Conservation (phyloP, 1,284 basidiomycete species). For the Pascua sp. region DNA sequence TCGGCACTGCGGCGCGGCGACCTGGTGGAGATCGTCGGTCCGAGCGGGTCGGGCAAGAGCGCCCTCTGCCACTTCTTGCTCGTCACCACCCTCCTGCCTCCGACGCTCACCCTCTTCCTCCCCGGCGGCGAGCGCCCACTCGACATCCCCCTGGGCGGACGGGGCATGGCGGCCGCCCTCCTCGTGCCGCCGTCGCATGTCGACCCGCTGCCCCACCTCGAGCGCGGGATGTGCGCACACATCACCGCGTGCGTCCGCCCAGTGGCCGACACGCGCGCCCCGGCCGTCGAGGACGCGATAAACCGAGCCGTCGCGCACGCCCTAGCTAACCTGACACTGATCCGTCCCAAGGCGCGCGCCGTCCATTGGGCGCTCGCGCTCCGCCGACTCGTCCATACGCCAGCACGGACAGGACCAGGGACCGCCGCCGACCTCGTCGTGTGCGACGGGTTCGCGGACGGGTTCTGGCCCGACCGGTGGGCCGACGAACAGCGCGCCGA, state of each 20-base stretch:
- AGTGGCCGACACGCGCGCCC: neutral
- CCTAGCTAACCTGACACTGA: neutral
- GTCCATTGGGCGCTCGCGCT: slow-evolving; percentile 25
- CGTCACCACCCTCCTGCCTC: slow-evolving; percentile 34
- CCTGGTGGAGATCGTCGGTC: slow-evolving; percentile 42
- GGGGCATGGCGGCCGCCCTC: slow-evolving; percentile 24
- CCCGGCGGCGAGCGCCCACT: slow-evolving; percentile 9
- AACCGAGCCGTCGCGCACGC: slow-evolving; percentile 9
- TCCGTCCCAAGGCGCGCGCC: slow-evolving; percentile 2
- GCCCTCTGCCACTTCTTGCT: slow-evolving; percentile 24
- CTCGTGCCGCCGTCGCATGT: slow-evolving; percentile 30
- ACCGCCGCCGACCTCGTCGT: slow-evolving; percentile 25
- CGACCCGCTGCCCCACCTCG: slow-evolving; percentile 18
- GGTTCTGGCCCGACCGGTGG: slow-evolving; percentile 42
- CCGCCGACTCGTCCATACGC: slow-evolving; percentile 8
- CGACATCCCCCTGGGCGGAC: slow-evolving; percentile 32
- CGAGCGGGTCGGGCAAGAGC: slow-evolving; percentile 42
- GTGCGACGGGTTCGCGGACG: slow-evolving; percentile 43
- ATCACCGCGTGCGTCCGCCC: slow-evolving; percentile 17
- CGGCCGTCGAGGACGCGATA: slow-evolving; percentile 4
- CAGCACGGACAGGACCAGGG: neutral
- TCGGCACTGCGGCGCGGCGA: slow-evolving; percentile 46
- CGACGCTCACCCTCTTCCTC: neutral
- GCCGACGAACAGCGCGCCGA: slow-evolving; percentile 26
- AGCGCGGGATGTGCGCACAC: slow-evolving; percentile 26